Percentiles rank a stretch among this genome's conserved stretches.
These are phyloP conservation scores for Phytophthora citrophthora DNA, from an alignment of 352 stramenopile species.

Conservation along the genomic window DNA sequence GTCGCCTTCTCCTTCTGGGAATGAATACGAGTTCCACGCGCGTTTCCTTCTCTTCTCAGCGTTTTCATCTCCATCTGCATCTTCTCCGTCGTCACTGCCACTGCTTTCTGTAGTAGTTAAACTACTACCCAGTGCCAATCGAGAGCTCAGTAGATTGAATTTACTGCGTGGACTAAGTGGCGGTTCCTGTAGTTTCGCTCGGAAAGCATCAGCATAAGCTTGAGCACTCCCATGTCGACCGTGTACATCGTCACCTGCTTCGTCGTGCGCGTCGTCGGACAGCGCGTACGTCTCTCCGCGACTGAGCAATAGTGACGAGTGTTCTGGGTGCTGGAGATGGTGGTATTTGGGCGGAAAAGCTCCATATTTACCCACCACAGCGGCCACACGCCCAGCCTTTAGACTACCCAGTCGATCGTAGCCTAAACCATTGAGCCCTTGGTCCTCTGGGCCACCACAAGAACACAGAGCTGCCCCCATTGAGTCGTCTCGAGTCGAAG, in stretches of 20 bases:
- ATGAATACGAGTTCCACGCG: slow-evolving; percentile 36
- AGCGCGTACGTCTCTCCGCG: slow-evolving; percentile 65
- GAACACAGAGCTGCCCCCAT: slow-evolving; percentile 67
- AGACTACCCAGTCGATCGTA: slow-evolving; percentile 48
- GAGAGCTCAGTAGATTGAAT: slow-evolving; percentile 57
- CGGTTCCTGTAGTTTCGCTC: slow-evolving; percentile 70
- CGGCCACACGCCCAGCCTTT: slow-evolving; percentile 33
- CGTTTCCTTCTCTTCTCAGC: slow-evolving; percentile 3
- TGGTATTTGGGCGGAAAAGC: slow-evolving; percentile 40
- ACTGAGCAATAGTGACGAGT: slow-evolving; percentile 49
- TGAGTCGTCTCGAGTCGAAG: slow-evolving; percentile 6
- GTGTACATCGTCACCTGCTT: slow-evolving; percentile 21
- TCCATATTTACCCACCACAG: slow-evolving; percentile 41
- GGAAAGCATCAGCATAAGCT: slow-evolving; percentile 71
- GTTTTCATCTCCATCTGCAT: background rate
- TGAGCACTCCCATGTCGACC: slow-evolving; percentile 45
- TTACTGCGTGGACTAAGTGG: slow-evolving; percentile 76
- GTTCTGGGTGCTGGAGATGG: slow-evolving; percentile 38
- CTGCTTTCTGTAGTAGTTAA: slow-evolving; percentile 37
- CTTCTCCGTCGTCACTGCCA: slow-evolving; percentile 22
- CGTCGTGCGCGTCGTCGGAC: slow-evolving; percentile 48
- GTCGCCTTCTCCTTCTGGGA: slow-evolving; percentile 28
- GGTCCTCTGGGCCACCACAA: slow-evolving; percentile 53
- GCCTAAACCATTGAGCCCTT: slow-evolving; percentile 41
- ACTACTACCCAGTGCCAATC: slow-evolving; percentile 27